Percentiles rank a stretch among this genome's conserved stretches.
Conservation (phyloP, 73 alveolate species). For the Blepharisma stoltei region DNA sequence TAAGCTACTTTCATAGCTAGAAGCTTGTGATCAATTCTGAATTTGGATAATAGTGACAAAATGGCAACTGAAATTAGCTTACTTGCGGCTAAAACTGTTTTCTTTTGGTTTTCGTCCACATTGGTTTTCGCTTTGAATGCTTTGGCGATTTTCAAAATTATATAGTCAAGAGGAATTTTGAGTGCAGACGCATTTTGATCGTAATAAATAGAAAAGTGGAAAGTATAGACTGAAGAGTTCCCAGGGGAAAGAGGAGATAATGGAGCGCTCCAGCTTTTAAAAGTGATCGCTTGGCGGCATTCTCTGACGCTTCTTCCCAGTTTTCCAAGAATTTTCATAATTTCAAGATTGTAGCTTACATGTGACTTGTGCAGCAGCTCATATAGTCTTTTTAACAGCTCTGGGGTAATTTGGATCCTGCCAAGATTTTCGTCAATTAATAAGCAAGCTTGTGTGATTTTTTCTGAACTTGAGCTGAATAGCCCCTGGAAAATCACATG, state of each 20-base stretch:
- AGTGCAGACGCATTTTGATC: background rate
- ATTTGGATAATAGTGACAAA: background rate
- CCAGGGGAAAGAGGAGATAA: background rate
- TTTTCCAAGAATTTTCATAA: background rate
- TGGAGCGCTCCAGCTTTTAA: slow-evolving; percentile 13
- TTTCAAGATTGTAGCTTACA: background rate
- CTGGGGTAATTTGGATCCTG: background rate
- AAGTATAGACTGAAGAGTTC: background rate
- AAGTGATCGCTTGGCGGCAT: background rate
- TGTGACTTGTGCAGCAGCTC: slow-evolving; percentile 12
- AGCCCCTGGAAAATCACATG: background rate
- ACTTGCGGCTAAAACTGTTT: slow-evolving; percentile 25
- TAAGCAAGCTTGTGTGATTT: background rate
- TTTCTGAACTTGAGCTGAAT: slow-evolving; percentile 9
- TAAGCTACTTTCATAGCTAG: slow-evolving; percentile 4
- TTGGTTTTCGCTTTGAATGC: slow-evolving; percentile 1
- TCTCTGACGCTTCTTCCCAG: slow-evolving; percentile 18
- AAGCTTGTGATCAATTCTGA: background rate
- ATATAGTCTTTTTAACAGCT: background rate
- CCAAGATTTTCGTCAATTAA: slow-evolving; percentile 6
- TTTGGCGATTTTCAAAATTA: background rate
- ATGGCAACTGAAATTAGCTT: slow-evolving; percentile 1
- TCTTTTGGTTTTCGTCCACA: slow-evolving; percentile 22
- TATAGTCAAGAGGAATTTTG: slow-evolving; percentile 18
- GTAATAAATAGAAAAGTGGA: background rate